Evolutionary conservation across 768 basidiomycete genomes (phyloP).

Genomic region (Psilocybe subaeruginosa): DNA sequence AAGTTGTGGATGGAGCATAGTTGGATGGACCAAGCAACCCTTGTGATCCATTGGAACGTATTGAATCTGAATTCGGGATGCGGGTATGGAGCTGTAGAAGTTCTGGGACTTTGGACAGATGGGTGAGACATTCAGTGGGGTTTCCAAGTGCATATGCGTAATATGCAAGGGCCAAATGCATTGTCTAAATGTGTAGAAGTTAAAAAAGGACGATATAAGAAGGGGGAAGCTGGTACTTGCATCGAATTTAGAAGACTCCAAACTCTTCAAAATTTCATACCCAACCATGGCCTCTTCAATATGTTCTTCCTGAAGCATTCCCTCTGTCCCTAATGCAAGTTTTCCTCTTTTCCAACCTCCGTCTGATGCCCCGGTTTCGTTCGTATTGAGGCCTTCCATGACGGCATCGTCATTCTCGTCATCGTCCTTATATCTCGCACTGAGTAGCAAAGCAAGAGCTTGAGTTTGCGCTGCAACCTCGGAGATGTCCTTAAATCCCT

Average conservation of each 20-base stretch:
- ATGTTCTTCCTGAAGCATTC: constrained; percentile 54
- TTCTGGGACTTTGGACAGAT: constrained; percentile 58
- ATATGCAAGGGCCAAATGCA: constrained; percentile 73
- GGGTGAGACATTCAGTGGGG: constrained; percentile 62
- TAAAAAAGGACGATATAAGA: constrained; percentile 2
- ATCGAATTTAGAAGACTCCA: constrained; percentile 56
- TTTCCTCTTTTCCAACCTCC: constrained; percentile 15
- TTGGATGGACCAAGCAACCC: constrained; percentile 25
- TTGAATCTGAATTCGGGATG: constrained; percentile 45
- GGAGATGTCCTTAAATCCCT: constrained; percentile 58
- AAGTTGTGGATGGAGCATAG: constrained; percentile 46
- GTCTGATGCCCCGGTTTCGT: constrained; percentile 26
- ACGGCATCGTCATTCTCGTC: constrained; percentile 50
- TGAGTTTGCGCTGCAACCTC: constrained; percentile 73
- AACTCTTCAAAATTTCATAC: constrained; percentile 55
- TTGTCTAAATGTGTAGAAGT: constrained; percentile 46
- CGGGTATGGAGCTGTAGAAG: constrained; percentile 57
- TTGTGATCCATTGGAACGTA: constrained; percentile 36
- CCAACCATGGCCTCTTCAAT: constrained; percentile 58
- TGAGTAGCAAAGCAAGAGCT: constrained; percentile 58
- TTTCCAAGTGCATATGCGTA: constrained; percentile 78
- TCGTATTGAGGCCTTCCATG: background rate
- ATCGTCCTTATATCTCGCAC: constrained; percentile 50
- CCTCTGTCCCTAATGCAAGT: constrained; percentile 59
- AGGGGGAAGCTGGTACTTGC: constrained; percentile 42